Evolutionary conservation across 1,284 basidiomycete species (phyloP), one percentile per base, ranked within the genome.

Genomic region (Rhodotorula mucilaginosa): DNA sequence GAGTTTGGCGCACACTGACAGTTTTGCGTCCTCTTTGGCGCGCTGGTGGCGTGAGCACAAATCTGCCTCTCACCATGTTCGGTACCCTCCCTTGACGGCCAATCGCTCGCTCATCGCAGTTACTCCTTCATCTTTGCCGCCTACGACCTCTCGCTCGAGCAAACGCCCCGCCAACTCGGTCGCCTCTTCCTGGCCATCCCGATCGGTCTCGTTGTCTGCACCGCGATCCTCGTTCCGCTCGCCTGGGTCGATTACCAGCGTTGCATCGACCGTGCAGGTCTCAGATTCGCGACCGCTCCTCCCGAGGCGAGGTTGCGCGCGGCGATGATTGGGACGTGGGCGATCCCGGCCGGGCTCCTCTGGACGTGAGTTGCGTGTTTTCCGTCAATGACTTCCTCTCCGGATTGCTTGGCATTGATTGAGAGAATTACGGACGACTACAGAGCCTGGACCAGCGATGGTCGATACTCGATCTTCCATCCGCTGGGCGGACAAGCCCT

Each of bases 241-340:
- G 48, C 70, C 19, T 29, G 19, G 18, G 8, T 3, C 8, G 39
- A 26, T 15, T 56, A 62, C 49, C 52, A 21, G 4, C 52, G 46
- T 3, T 34, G 52, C 2, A n/a, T 21, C 23, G 56, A 10, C 1
- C 49, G 58, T 7, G 56, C 54, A 5, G n/a, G 23, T 21, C 12
- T 39, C 5, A 26, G 31, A 1, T 29, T 8, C 5, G 26, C 5
- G 8, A 29, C 39, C 2, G 59, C 58, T 4, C 46, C 44, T 26
- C 71, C 71, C 3, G 71, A 73, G 56, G 65, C 56, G 26, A 48
- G 65, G 21, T 49, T 70, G 15, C 21, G 65, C 10, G 6, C 61
- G 23, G 71, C 71, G 15, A 70, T 73, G 68, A 2, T 64, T 31
- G 71, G 71, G 47, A 70, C 71, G 2, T 70, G 64, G 68, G 49